phyloP scores from a whole-genome alignment of 78 protist genomes.

The Goniomonas avonlea region DNA sequence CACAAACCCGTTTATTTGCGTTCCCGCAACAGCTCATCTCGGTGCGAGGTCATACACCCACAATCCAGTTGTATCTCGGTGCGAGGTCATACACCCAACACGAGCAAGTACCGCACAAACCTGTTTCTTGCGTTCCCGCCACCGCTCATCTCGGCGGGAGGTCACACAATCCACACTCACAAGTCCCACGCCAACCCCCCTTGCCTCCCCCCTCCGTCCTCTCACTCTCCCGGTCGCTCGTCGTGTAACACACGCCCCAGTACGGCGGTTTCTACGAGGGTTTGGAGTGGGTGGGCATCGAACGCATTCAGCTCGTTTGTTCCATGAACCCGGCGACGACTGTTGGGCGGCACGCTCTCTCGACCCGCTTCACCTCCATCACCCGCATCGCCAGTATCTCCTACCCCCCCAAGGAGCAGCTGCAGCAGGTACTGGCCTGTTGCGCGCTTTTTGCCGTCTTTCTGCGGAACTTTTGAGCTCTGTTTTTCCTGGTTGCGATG shows the following conservation, averaged over 20 bases:
- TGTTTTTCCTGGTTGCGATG: neutral
- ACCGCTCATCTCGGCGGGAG: no score
- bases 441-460: neutral
- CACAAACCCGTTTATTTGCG: conserved; percentile 54
- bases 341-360: conserved; percentile 58
- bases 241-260: no score
- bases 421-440: conserved; percentile 4
- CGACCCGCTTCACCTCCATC: conserved; percentile 61
- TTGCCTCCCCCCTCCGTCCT: no score
- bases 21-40: conserved; percentile 77
- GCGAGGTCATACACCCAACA: conserved; percentile 6
- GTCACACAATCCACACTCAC: no score
- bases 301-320: conserved; percentile 55
- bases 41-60: no score
- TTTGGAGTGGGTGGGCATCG: conserved; percentile 64
- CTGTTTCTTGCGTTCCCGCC: conserved; percentile 61
- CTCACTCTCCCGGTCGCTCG: no score
- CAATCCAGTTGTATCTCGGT: neutral
- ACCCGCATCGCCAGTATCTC: conserved; percentile 28
- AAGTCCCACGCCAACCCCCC: no score
- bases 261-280: conserved; percentile 64
- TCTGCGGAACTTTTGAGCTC: neutral
- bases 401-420: conserved; percentile 51
- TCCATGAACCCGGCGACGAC: conserved; percentile 67
- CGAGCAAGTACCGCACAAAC: conserved; percentile 67